phyloP scores from a whole-genome alignment of 192 early-diverging fungal species.

The Coemansia sp. region DNA sequence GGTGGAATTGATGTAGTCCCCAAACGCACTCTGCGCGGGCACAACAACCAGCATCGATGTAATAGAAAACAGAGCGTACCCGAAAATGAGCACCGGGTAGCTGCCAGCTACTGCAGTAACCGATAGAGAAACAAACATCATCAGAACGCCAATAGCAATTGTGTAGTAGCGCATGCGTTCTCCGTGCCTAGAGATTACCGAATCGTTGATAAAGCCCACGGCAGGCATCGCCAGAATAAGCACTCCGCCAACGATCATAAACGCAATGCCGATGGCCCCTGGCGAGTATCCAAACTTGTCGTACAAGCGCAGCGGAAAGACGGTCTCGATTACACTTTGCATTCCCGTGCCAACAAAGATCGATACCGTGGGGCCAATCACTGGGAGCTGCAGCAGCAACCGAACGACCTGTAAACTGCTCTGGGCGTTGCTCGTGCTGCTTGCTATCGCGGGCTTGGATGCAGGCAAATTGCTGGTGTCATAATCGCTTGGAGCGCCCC shows the following conservation, averaged over 20 bases:
- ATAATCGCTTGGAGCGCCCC: not conserved
- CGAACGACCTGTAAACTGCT: slow-evolving; percentile 15
- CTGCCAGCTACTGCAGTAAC: slow-evolving; percentile 24
- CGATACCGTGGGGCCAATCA: slow-evolving; percentile 36
- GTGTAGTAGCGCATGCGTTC: slow-evolving; percentile 50
- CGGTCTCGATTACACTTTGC: slow-evolving; percentile 47
- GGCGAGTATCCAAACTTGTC: slow-evolving; percentile 47
- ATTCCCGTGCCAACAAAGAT: slow-evolving; percentile 50
- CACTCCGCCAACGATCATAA: slow-evolving; percentile 43
- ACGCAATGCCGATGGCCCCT: slow-evolving; percentile 36
- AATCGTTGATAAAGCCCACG: slow-evolving; percentile 36
- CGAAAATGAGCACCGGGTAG: slow-evolving; percentile 36
- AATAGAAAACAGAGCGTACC: slow-evolving; percentile 44
- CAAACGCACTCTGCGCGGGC: slow-evolving; percentile 53
- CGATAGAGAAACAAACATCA: slow-evolving; percentile 26
- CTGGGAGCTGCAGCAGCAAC: slow-evolving; percentile 27
- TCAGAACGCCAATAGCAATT: slow-evolving; percentile 21
- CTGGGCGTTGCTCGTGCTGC: not conserved
- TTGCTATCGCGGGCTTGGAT: not conserved
- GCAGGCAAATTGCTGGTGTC: not conserved
- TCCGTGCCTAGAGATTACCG: slow-evolving; percentile 20
- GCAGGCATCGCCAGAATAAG: slow-evolving; percentile 45
- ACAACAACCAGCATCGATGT: slow-evolving; percentile 44
- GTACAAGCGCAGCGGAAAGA: slow-evolving; percentile 40
- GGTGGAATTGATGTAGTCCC: slow-evolving; percentile 45